Evolutionary conservation across 2,329 filamentous ascomycete species (phyloP).

Genomic region (Cladorrhinum sp.): DNA sequence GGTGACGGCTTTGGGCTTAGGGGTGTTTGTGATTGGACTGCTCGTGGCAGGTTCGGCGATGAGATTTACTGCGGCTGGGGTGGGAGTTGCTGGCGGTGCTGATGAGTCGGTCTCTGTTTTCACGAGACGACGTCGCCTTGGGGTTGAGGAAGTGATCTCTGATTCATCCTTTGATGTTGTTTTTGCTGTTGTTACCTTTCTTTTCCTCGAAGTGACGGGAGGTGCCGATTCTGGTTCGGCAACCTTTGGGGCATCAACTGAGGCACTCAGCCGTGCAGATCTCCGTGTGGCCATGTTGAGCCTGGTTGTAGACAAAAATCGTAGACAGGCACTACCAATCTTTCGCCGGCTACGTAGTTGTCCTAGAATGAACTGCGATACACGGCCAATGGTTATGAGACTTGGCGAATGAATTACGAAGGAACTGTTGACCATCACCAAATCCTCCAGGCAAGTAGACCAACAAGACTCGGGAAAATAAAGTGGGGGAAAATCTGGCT

Average conservation of each 20-base stretch:
- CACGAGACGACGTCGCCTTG: constrained; percentile 20
- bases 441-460: neutral
- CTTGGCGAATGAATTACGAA: neutral
- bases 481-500: neutral
- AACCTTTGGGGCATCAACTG: constrained; percentile 17
- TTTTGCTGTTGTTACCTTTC: constrained; percentile 25
- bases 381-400: neutral
- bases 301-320: neutral
- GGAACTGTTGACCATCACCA: neutral
- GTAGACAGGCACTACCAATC: neutral
- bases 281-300: constrained; percentile 32
- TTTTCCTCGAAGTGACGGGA: constrained; percentile 28
- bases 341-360: neutral
- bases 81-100: constrained; percentile 45
- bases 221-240: constrained; percentile 6
- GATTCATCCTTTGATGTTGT: constrained; percentile 1
- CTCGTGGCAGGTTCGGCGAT: constrained; percentile 33
- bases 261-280: constrained; percentile 41
- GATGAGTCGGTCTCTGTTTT: constrained; percentile 30
- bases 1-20: constrained; percentile 41
- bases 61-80: constrained; percentile 43
- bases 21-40: constrained; percentile 32
- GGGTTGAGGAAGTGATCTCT: constrained; percentile 22
- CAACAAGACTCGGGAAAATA: neutral
- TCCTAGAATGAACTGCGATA: neutral